phyloP scores from a whole-genome alignment of 2,329 filamentous ascomycete genomes.

The Aspergillus luchuensis region DNA sequence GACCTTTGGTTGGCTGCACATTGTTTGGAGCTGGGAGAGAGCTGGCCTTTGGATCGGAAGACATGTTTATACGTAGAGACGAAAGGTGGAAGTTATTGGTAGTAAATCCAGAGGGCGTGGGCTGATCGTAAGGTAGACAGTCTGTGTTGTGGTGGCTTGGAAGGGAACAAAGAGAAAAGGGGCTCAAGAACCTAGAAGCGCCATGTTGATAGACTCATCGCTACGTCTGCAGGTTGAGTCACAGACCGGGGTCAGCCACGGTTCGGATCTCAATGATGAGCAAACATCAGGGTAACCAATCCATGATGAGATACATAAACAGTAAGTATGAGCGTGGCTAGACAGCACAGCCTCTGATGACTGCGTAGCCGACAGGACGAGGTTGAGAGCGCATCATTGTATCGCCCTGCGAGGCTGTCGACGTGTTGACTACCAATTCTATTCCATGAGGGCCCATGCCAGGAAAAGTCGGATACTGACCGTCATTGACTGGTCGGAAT shows the following conservation, averaged over 20 bases:
- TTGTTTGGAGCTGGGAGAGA: background rate
- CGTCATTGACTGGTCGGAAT: too few relatives aligned
- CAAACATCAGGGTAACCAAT: background rate
- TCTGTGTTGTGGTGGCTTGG: background rate
- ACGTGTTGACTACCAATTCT: too few relatives aligned
- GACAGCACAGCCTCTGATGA: background rate
- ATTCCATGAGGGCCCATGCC: too few relatives aligned
- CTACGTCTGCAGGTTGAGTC: background rate
- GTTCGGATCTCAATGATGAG: background rate
- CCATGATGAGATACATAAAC: background rate
- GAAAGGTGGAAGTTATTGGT: background rate
- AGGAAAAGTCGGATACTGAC: too few relatives aligned
- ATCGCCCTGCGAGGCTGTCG: too few relatives aligned
- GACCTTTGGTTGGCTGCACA: background rate
- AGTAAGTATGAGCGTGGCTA: background rate
- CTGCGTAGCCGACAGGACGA: background rate
- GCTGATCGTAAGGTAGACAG: too few relatives aligned
- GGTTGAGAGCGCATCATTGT: too few relatives aligned
- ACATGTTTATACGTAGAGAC: background rate
- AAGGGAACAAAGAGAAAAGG: background rate
- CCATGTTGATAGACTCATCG: background rate
- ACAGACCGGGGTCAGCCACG: background rate
- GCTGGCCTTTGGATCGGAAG: background rate
- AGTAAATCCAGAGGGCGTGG: too few relatives aligned
- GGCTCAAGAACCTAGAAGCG: background rate